These are phyloP conservation scores for Lasiosphaeris hirsuta DNA, from an alignment of 495 filamentous ascomycete genomes.

Conservation along the genomic window DNA sequence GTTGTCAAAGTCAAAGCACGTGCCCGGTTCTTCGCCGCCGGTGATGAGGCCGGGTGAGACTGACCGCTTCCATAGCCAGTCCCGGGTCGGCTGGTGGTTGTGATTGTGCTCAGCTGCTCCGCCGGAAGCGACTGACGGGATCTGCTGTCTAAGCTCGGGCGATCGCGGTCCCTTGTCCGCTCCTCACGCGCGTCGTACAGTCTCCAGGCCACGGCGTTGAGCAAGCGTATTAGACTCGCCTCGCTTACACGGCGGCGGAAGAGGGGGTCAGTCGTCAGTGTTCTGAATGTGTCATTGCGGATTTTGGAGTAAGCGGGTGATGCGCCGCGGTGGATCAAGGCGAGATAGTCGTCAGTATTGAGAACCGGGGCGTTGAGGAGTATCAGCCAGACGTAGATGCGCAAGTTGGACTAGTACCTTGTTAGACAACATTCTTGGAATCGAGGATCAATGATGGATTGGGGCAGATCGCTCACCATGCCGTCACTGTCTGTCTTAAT, in stretches of 20 bases:
- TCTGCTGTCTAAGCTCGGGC: slow-evolving; percentile 26
- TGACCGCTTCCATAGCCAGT: slow-evolving; percentile 31
- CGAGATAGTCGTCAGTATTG: slow-evolving; percentile 80
- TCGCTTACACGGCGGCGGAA: slow-evolving; percentile 94
- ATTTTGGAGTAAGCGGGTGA: slow-evolving; percentile 96
- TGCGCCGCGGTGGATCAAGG: slow-evolving; percentile 85
- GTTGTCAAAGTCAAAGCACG: slow-evolving; percentile 54
- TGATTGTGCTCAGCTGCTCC: slow-evolving; percentile 18
- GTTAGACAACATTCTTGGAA: background rate
- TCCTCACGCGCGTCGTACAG: slow-evolving; percentile 71
- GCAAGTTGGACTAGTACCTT: slow-evolving; percentile 68
- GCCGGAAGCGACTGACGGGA: slow-evolving; percentile 35
- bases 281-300: slow-evolving; percentile 96
- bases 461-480: slow-evolving; percentile 59
- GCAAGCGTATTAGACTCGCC: slow-evolving; percentile 86
- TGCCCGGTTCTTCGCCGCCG: slow-evolving; percentile 47
- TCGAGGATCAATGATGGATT: slow-evolving; percentile 5
- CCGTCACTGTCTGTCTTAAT: slow-evolving; percentile 82
- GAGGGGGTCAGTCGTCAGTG: slow-evolving; percentile 88
- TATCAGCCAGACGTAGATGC: slow-evolving; percentile 94
- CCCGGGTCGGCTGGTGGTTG: slow-evolving; percentile 26
- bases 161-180: slow-evolving; percentile 23
- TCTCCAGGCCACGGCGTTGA: slow-evolving; percentile 96
- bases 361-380: slow-evolving; percentile 82
- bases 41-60: slow-evolving; percentile 41